Evolutionary conservation across 768 basidiomycete species (phyloP), one percentile per base, ranked within the genome.

Genomic region (Xerocomellus amylosporus): DNA sequence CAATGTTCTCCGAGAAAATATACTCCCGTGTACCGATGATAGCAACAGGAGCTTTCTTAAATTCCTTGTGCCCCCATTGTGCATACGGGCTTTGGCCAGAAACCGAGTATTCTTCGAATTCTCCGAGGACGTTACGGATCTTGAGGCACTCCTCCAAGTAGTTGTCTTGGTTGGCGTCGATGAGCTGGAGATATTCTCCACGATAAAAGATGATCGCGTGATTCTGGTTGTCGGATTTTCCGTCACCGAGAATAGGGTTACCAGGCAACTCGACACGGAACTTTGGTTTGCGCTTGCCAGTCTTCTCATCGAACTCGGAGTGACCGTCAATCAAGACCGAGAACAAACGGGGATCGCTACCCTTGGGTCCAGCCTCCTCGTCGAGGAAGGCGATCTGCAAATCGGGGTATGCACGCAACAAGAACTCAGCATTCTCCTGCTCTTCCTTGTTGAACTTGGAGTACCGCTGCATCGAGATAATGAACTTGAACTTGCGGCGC

Each of bases 361-460:
- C 91, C 61, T 90, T 93, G 56, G 84, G 77, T n/a, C 85, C 84
- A 15, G 92, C 85, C 68, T 98, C 97, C 71, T 98, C 96, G 66
- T 99, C 97, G 28, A 99, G 82, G 71, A 94, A 99, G 4, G 96
- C 94, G 61, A 99, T 99, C 73, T 98, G 95, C 41, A 99, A 75
- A 74, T 99, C 97, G 9, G 97, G 97, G 71, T 99, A 99, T 10
- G 97, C 97, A 45, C 97, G 93, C 36, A 99, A 76, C 51, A 98
- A 77, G 78, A 99, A 98, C 72, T 98, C 96, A 31, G 96, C 94
- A 65, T 98, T 98, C 76, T 98, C 97, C 45, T 90, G 86, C 70
- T 98, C 97, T 73, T 99, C 96, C 77, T 98, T 97, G 81, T 93
- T 97, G 79, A 98, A 98, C 75, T 98, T 98, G 68, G 92, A 85